Conservation (phyloP, 139 green algal genomes). For the Chlorella ohadii region DNA sequence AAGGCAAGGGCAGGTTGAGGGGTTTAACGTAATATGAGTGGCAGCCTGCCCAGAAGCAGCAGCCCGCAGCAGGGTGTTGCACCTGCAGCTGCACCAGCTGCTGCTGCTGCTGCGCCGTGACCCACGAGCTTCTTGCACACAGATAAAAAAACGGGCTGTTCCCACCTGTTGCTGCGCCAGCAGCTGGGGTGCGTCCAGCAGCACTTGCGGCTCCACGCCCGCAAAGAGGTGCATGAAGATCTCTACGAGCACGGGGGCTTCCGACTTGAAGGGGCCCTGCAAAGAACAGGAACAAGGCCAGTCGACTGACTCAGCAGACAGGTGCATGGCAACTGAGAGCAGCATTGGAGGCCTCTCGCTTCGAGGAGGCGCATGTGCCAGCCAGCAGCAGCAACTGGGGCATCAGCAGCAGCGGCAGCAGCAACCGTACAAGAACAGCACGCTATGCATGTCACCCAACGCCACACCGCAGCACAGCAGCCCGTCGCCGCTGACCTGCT, state of each 20-base stretch:
- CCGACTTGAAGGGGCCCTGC: constrained; percentile 59
- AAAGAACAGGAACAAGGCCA: neutral
- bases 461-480: neutral
- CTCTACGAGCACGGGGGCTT: constrained; percentile 80
- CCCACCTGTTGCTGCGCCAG: neutral
- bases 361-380: no score
- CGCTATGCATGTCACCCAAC: neutral
- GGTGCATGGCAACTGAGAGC: neutral
- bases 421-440: neutral
- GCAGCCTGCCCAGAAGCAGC: no score
- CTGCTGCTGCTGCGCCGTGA: no score
- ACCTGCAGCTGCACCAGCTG: no score
- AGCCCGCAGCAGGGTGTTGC: no score
- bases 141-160: no score
- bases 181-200: constrained; percentile 23
- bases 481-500: no score
- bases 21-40: no score
- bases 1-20: no score
- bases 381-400: neutral
- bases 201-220: constrained; percentile 27
- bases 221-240: constrained; percentile 66
- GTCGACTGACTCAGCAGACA: neutral
- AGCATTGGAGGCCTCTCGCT: no score
- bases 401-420: neutral
- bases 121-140: no score